phyloP scores from a whole-genome alignment of 768 basidiomycete genomes.

The Lentinula boryana region DNA sequence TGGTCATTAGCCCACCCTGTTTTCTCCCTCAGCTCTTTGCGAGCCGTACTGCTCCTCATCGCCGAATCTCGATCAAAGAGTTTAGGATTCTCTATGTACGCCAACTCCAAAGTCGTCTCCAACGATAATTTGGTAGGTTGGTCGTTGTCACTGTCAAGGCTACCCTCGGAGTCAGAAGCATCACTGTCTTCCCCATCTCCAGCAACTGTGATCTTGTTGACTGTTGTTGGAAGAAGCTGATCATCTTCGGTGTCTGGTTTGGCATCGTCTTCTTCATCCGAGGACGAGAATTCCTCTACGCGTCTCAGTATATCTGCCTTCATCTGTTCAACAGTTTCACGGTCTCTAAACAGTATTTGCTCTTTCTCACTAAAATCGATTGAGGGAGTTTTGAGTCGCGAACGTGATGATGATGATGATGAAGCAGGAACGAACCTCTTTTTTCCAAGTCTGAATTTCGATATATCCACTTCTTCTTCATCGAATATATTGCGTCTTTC shows the following conservation, averaged over 20 bases:
- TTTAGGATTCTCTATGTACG: slow-evolving; percentile 70
- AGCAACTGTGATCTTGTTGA: slow-evolving; percentile 35
- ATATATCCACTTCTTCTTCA: slow-evolving; percentile 61
- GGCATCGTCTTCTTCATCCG: slow-evolving; percentile 42
- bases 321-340: slow-evolving; percentile 61
- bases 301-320: slow-evolving; percentile 79
- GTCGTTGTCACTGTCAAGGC: slow-evolving; percentile 24
- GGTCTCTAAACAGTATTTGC: slow-evolving; percentile 45
- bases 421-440: slow-evolving; percentile 38
- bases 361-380: slow-evolving; percentile 35
- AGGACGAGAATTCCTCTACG: slow-evolving; percentile 58
- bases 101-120: slow-evolving; percentile 67
- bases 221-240: slow-evolving; percentile 39
- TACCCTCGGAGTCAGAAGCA: slow-evolving; percentile 25
- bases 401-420: background rate
- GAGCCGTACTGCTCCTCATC: slow-evolving; percentile 63
- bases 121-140: slow-evolving; percentile 23
- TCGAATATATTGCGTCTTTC: slow-evolving; percentile 74
- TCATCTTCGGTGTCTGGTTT: slow-evolving; percentile 38
- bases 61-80: slow-evolving; percentile 72
- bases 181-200: slow-evolving; percentile 60
- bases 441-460: slow-evolving; percentile 58
- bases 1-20: slow-evolving; percentile 83
- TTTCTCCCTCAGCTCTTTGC: slow-evolving; percentile 58
- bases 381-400: background rate